A percentile compares a stretch with the other conserved stretches of the same genome.
phyloP scores from a whole-genome alignment of 2,329 filamentous ascomycete species.

The Paecilomyces niveus region DNA sequence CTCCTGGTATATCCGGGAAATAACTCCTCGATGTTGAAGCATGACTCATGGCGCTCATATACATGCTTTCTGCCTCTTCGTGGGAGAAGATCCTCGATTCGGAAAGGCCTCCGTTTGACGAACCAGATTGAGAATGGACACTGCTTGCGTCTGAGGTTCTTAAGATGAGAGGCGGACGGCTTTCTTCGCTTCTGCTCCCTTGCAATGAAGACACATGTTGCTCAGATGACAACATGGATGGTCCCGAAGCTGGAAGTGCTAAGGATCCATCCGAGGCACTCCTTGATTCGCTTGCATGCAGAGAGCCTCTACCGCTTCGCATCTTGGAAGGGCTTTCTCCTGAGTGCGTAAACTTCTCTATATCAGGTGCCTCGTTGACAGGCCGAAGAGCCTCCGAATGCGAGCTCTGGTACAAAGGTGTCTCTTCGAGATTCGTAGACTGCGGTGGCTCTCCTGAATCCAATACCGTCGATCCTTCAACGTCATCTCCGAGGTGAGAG shows the following conservation, averaged over 20 bases:
- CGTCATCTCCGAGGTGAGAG: conserved; percentile 25
- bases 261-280: background rate
- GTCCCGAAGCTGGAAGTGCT: background rate
- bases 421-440: conserved; percentile 9
- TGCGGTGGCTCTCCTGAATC: conserved; percentile 3
- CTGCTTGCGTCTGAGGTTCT: conserved; percentile 16
- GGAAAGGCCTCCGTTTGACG: conserved; percentile 32
- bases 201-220: background rate
- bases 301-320: background rate
- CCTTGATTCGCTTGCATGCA: background rate
- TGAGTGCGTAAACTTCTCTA: background rate
- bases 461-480: conserved; percentile 16
- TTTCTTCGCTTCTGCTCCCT: background rate
- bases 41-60: conserved; percentile 51
- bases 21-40: conserved; percentile 21
- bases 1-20: conserved; percentile 34
- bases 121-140: conserved; percentile 13
- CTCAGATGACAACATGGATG: background rate
- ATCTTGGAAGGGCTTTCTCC: background rate
- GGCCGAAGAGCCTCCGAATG: conserved; percentile 3
- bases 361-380: conserved; percentile 1
- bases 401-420: conserved; percentile 11
- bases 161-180: background rate
- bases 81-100: conserved; percentile 42
- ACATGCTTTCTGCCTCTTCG: conserved; percentile 46